phyloP scores from a whole-genome alignment of 148 eudicot genomes.

The Rheum nobile region DNA sequence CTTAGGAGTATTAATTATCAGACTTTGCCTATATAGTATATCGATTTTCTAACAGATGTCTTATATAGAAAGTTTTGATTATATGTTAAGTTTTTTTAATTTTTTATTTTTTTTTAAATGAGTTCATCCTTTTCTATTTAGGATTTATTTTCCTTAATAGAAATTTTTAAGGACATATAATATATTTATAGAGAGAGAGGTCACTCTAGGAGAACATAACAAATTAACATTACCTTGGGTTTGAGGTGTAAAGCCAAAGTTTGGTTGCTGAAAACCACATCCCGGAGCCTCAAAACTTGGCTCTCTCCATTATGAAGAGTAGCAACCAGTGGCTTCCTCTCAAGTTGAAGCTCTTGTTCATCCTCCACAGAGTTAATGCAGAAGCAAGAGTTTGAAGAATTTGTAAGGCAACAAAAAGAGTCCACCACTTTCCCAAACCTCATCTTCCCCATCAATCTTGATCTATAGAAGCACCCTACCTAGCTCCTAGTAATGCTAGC shows the following conservation, averaged over 20 bases:
- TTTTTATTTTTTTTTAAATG: too few species aligned
- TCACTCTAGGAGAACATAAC: neutral
- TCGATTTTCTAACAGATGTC: too few species aligned
- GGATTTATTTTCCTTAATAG: too few species aligned
- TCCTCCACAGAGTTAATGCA: conserved; percentile 44
- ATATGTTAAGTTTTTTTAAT: too few species aligned
- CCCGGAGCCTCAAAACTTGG: conserved; percentile 33
- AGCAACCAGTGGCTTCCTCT: conserved; percentile 56
- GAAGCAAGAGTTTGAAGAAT: conserved; percentile 57
- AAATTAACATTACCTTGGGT: conserved; percentile 52
- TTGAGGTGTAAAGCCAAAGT: conserved; percentile 68
- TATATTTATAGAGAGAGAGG: too few species aligned
- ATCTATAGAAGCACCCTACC: neutral
- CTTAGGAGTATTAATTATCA: too few species aligned
- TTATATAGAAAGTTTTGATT: too few species aligned
- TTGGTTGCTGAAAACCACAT: conserved; percentile 43
- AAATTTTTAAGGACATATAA: too few species aligned
- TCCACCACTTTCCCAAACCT: conserved; percentile 57
- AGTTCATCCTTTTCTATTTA: too few species aligned
- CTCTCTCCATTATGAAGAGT: conserved; percentile 16
- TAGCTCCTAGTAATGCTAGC: neutral
- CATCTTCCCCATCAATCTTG: conserved; percentile 34
- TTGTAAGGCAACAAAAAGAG: conserved; percentile 40
- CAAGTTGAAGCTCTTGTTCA: conserved; percentile 34
- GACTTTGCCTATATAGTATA: too few species aligned